Evolutionary conservation across 2,329 filamentous ascomycete genomes (phyloP), one percentile per base, ranked within the genome.

Genomic region (Zymoseptoria tritici): DNA sequence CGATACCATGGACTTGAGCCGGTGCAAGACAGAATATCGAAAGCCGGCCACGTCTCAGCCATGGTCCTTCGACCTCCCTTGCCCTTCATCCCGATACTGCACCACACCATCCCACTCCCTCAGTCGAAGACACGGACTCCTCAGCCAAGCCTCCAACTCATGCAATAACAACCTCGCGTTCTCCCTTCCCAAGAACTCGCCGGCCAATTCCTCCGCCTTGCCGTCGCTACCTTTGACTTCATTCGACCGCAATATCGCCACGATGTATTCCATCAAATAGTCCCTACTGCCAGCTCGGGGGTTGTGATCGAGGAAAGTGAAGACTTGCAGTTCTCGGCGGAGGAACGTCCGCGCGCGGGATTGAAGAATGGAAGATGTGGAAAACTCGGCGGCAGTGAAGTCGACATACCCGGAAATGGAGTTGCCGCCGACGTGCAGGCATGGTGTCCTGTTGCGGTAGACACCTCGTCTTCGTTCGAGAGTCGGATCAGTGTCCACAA

Each of bases 241-340:
- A 16, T 94, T 84, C 0, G 85, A 90, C 72, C 90, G 92, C 60
- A 97, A 76, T 21, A 97, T 88, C 9, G 88, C 88, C 49, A 97
- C 76, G 57, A 96, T 84, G 72, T 95, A 96, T 69, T 95, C 90
- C 9, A 97, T 81, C 9, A 97, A 74, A 63, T 92, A 96, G 69
- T 96, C 91, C 9, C 66, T 63, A 68, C 68, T 59, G 20, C 65
- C 56, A 36, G 62, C 56, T 60, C 67, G 55, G 55, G 70, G 59
- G 67, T 67, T 31, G 5, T 56, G 60, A 56, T 80, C 76, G 11
- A 95, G 78, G 68, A 92, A 94, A 16, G 83, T 81, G 67, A 97
- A 96, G 19, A 96, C 90, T 57, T 86, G 85, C 3, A 97, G 78
- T 71, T 97, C 93, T 51, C 93, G 83, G 0, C 91, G 83, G 55